Evolutionary conservation across 495 filamentous ascomycete genomes (phyloP).

Genomic region (Penicillium dipodomyicola): DNA sequence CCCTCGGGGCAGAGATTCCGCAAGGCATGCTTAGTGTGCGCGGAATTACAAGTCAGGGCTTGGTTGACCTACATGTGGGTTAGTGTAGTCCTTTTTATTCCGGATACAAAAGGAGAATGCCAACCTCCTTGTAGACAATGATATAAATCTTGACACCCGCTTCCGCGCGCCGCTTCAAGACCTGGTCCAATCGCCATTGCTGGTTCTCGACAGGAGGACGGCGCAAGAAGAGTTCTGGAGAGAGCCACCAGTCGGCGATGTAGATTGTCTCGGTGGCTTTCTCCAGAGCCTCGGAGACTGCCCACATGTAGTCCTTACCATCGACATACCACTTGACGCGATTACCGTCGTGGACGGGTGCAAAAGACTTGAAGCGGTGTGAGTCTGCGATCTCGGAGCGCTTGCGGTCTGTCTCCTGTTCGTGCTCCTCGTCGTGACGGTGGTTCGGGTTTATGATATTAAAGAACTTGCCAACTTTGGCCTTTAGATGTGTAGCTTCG

Average conservation of each 20-base stretch:
- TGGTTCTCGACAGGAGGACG: slow-evolving; percentile 76
- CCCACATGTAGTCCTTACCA: slow-evolving; percentile 88
- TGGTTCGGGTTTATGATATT: slow-evolving; percentile 85
- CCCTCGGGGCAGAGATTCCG: slow-evolving; percentile 78
- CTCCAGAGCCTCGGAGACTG: slow-evolving; percentile 83
- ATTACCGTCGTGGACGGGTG: slow-evolving; percentile 80
- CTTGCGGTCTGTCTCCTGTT: slow-evolving; percentile 78
- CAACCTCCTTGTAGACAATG: slow-evolving; percentile 84
- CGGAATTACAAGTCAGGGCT: slow-evolving; percentile 87
- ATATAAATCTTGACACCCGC: slow-evolving; percentile 93
- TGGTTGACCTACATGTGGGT: slow-evolving; percentile 52
- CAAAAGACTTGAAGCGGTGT: slow-evolving; percentile 85
- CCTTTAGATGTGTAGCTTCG: slow-evolving; percentile 53
- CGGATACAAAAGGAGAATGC: background rate
- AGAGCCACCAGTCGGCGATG: slow-evolving; percentile 96
- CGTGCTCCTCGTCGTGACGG: slow-evolving; percentile 92
- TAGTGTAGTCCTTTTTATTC: background rate
- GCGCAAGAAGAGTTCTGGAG: slow-evolving; percentile 86
- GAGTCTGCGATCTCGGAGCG: slow-evolving; percentile 66
- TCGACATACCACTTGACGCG: slow-evolving; percentile 97
- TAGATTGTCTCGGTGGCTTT: slow-evolving; percentile 89
- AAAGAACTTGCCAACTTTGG: slow-evolving; percentile 65
- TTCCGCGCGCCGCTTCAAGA: slow-evolving; percentile 85
- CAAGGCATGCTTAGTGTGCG: slow-evolving; percentile 87
- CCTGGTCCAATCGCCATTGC: slow-evolving; percentile 83